Evolutionary conservation across 768 basidiomycete genomes (phyloP).

Genomic region (Scleroderma bovista): DNA sequence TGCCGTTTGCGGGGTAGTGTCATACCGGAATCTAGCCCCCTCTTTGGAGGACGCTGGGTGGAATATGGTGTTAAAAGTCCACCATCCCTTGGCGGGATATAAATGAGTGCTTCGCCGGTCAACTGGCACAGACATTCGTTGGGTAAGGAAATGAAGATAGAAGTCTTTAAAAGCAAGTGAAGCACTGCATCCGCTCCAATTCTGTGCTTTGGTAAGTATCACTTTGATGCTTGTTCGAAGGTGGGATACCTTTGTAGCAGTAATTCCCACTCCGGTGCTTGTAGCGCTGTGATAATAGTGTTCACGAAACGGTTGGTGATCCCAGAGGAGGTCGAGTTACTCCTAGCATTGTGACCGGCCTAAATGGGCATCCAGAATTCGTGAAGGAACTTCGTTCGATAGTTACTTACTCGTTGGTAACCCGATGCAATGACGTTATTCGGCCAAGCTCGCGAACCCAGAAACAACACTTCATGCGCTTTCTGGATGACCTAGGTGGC

Average conservation of each 20-base stretch:
- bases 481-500: slow-evolving; percentile 50
- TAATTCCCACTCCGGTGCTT: slow-evolving; percentile 59
- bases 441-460: slow-evolving; percentile 29
- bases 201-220: slow-evolving; percentile 34
- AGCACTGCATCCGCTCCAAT: slow-evolving; percentile 74
- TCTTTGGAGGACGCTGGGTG: slow-evolving; percentile 6
- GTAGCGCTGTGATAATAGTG: slow-evolving; percentile 65
- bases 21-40: slow-evolving; percentile 15
- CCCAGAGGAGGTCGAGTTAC: slow-evolving; percentile 34
- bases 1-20: slow-evolving; percentile 24
- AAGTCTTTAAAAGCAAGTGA: slow-evolving; percentile 70
- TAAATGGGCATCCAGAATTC: neutral
- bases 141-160: slow-evolving; percentile 69
- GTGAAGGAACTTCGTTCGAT: neutral
- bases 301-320: slow-evolving; percentile 64
- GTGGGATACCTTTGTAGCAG: slow-evolving; percentile 54
- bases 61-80: slow-evolving; percentile 7
- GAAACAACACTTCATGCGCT: slow-evolving; percentile 53
- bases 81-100: slow-evolving; percentile 24
- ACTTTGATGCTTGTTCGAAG: neutral
- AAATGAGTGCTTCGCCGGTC: slow-evolving; percentile 63
- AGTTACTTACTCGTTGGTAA: slow-evolving; percentile 51
- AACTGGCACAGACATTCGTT: slow-evolving; percentile 86
- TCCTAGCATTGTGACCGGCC: slow-evolving; percentile 32
- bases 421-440: slow-evolving; percentile 63